phyloP scores from a whole-genome alignment of 371 early-diverging fungal species.

The Mucor piriformis region DNA sequence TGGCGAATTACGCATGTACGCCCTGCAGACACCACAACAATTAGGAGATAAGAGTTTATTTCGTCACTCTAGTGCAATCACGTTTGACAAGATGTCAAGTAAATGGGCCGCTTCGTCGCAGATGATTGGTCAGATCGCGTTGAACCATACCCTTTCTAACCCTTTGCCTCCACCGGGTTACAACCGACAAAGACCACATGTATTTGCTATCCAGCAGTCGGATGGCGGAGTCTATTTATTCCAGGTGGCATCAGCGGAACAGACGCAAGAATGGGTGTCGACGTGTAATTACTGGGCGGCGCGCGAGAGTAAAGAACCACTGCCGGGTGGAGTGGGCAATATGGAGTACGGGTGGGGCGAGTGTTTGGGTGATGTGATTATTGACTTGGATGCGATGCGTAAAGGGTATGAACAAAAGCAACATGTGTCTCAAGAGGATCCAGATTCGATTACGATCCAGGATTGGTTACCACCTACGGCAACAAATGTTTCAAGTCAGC shows the following conservation, averaged over 20 bases:
- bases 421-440: constrained; percentile 18
- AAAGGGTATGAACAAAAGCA: constrained; percentile 9
- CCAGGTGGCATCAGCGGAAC: constrained; percentile 71
- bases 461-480: constrained; percentile 52
- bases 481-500: constrained; percentile 38
- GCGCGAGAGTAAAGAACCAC: constrained; percentile 83
- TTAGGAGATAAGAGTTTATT: constrained; percentile 18
- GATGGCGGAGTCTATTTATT: constrained; percentile 86
- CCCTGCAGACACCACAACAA: constrained; percentile 52
- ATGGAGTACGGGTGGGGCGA: constrained; percentile 93
- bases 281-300: constrained; percentile 95
- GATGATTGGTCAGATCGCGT: constrained; percentile 60
- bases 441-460: constrained; percentile 34
- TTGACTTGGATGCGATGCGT: constrained; percentile 31
- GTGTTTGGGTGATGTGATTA: constrained; percentile 49
- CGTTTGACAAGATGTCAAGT: constrained; percentile 3
- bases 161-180: constrained; percentile 86
- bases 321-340: constrained; percentile 82
- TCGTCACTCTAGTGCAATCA: constrained; percentile 18
- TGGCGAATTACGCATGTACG: constrained; percentile 81
- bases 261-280: constrained; percentile 81
- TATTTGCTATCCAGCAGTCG: constrained; percentile 83
- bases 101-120: constrained; percentile 34
- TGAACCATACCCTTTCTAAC: constrained; percentile 84
- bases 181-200: constrained; percentile 75